Evolutionary conservation across 2,329 filamentous ascomycete species (phyloP), one percentile per base, ranked within the genome.

Genomic region (Onygena corvina): DNA sequence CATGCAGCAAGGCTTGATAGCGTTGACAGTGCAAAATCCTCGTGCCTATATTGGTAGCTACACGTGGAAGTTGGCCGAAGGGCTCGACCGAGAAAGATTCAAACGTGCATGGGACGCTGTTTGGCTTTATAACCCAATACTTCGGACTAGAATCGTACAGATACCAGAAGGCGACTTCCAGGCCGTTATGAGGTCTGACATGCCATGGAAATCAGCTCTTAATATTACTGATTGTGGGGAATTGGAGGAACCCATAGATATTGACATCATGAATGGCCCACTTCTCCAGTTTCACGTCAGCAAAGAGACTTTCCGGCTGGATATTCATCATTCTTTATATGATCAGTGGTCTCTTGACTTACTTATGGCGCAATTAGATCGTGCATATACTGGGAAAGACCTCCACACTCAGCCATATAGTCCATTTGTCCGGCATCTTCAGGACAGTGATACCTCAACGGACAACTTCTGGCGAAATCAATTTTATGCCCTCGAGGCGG

Each of bases 81-180:
- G 57, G 2, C 49, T 66, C 2, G 58, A 67, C 31, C 29, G 66
- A 8, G 53, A 49, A 4, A 60, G 60, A 18, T 64, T 69, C 57
- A 64, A 62, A 46, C 48, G 55, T 7, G 63, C 68, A 1, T 71
- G 67, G 66, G 57, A 66, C 35, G 56, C 52, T 9, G 59, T 62
- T 2, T 57, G 65, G 0, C 50, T 61, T 11, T 57, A 60, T 12
- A 57, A 61, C 27, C 59, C 65, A n/a, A 67, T 72, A n/a, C 56
- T 72, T 18, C 66, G 70, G 4, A 72, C 69, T 6, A 60, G 67
- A 9, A 54, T 65, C 11, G 52, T 64, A 4, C 54, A 58, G n/a
- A 51, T 56, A 16, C 38, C 31, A 2, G 16, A 30, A 20, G 42
- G 55, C 7, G 42, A 57, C 23, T 31, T 58, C n/a, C 60, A 64